These are phyloP conservation scores for Podaxis sp. DNA, from an alignment of 768 basidiomycete species.

Conservation along the genomic window DNA sequence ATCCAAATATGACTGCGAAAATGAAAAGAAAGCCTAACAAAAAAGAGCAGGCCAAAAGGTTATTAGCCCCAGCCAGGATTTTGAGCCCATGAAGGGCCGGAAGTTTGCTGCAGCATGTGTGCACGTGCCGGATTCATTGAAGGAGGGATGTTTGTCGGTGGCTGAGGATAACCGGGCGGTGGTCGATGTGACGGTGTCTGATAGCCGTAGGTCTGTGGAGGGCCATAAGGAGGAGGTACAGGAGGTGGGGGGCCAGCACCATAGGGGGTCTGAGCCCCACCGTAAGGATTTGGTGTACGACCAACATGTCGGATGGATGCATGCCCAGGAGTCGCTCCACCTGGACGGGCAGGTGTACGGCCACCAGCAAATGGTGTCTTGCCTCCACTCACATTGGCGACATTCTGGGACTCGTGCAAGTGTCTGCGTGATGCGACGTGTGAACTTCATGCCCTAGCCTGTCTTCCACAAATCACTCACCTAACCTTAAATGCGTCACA, in stretches of 20 bases:
- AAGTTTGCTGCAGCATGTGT: constrained; percentile 51
- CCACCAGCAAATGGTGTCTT: constrained; percentile 78
- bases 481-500: constrained; percentile 97
- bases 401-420: constrained; percentile 71
- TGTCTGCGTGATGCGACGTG: constrained; percentile 41
- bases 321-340: constrained; percentile 76
- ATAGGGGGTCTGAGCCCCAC: constrained; percentile 44
- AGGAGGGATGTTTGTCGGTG: constrained; percentile 36
- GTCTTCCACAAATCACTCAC: constrained; percentile 29
- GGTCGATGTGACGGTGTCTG: constrained; percentile 44
- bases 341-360: constrained; percentile 76
- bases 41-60: not conserved
- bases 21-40: not conserved
- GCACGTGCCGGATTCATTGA: constrained; percentile 68
- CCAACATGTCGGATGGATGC: constrained; percentile 69
- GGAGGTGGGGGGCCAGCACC: constrained; percentile 21
- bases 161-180: constrained; percentile 30
- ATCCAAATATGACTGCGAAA: not conserved
- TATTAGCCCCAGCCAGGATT: constrained; percentile 19
- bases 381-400: constrained; percentile 50
- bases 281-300: constrained; percentile 81
- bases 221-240: constrained; percentile 21
- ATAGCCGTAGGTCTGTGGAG: constrained; percentile 38
- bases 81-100: constrained; percentile 21
- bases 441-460: not conserved